Percentiles rank a stretch among this genome's conserved stretches.
Conservation (phyloP, 2,329 filamentous ascomycete species). For the Colletotrichum tofieldiae region DNA sequence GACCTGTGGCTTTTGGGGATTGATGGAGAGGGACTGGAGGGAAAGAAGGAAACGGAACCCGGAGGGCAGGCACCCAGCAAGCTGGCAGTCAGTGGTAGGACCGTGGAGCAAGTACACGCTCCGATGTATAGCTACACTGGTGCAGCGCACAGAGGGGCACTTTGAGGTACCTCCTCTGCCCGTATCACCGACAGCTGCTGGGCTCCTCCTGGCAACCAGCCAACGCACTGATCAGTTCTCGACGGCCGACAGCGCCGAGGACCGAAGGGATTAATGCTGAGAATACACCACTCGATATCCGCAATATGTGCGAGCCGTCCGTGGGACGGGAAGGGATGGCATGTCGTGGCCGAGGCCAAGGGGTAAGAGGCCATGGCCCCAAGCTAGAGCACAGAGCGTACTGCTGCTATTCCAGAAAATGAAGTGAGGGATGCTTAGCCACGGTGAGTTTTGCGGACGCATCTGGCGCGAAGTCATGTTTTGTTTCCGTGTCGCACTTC, state of each 20-base stretch:
- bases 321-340: constrained; percentile 21
- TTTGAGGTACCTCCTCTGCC: not conserved
- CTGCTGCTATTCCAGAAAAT: not conserved
- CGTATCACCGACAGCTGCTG: constrained; percentile 4
- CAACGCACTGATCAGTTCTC: constrained; percentile 33
- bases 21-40: constrained; percentile 2
- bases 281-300: not conserved
- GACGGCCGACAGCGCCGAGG: constrained; percentile 22
- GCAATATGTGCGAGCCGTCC: not conserved
- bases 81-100: not conserved
- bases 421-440: constrained; percentile 14
- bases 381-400: not conserved
- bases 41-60: constrained; percentile 16
- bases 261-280: constrained; percentile 12
- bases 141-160: not conserved
- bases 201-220: constrained; percentile 15
- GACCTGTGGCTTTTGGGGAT: constrained; percentile 20
- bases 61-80: constrained; percentile 24
- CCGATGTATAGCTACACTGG: not conserved
- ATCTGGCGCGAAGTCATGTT: not conserved
- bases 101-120: not conserved
- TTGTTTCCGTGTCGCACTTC: constrained; percentile 11
- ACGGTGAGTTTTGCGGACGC: constrained; percentile 1
- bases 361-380: not conserved
- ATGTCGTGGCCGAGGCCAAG: constrained; percentile 4